A percentile compares a stretch with the other conserved stretches of the same genome.
Evolutionary conservation across 2,329 filamentous ascomycete species (phyloP).

Genomic region (Davidsoniella virescens): DNA sequence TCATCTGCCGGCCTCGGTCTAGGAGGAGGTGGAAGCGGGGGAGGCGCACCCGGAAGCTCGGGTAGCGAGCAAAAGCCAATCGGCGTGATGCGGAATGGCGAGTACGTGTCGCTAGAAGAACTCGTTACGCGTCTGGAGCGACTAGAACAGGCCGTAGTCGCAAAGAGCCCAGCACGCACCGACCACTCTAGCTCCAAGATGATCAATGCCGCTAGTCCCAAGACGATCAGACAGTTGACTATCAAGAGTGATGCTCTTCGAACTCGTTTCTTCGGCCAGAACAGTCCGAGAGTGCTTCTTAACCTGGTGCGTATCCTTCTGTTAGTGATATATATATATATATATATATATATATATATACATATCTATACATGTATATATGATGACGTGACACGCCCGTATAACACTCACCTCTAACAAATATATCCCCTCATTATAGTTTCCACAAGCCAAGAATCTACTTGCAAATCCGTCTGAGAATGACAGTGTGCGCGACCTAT

Average conservation of each 20-base stretch:
- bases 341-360: too few relatives aligned
- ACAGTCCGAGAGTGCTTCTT: constrained; percentile 34
- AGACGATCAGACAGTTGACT: constrained; percentile 33
- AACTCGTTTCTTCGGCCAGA: constrained; percentile 37
- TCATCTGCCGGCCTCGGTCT: neutral
- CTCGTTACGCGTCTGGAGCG: constrained; percentile 34
- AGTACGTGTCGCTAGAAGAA: constrained; percentile 28
- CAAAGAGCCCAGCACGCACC: constrained; percentile 25
- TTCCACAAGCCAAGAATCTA: constrained; percentile 37
- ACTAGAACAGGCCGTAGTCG: constrained; percentile 33
- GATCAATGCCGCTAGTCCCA: constrained; percentile 23
- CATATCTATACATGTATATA: too few relatives aligned
- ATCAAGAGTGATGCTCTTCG: constrained; percentile 30
- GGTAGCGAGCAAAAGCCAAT: neutral
- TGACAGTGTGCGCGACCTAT: constrained; percentile 26
- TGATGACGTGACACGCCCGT: neutral
- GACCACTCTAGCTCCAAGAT: constrained; percentile 17
- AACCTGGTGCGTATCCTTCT: constrained; percentile 29
- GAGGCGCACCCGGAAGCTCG: neutral
- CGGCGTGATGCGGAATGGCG: constrained; percentile 14
- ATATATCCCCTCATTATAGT: constrained; percentile 21
- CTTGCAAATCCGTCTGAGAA: constrained; percentile 27
- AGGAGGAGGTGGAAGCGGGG: neutral
- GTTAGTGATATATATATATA: neutral
- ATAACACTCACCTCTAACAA: neutral